These are phyloP conservation scores for Trichoderma oligosporum DNA, from an alignment of 2,329 filamentous ascomycete species.

Conservation along the genomic window DNA sequence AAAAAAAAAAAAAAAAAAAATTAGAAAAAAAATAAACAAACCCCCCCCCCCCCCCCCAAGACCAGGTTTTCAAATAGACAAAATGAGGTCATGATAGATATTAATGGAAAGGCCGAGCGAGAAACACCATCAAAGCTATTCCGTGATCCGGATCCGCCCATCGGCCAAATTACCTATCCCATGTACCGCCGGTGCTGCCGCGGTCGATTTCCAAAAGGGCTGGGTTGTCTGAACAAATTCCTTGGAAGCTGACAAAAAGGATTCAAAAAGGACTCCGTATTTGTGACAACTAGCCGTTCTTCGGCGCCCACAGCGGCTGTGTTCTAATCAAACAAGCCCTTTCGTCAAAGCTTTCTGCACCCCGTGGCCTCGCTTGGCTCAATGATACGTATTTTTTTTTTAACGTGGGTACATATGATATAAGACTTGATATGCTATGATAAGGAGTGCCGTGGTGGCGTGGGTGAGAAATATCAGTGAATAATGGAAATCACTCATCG, in stretches of 20 bases:
- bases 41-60: no score
- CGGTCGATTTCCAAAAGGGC: no score
- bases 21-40: neutral
- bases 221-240: no score
- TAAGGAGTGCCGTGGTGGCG: conserved; percentile 7
- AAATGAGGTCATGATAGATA: conserved; percentile 6
- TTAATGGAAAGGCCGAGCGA: conserved; percentile 6
- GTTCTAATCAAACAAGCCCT: neutral
- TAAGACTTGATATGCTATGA: conserved; percentile 8
- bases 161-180: conserved; percentile 4
- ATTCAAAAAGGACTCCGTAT: neutral
- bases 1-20: neutral
- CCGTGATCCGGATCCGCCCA: neutral
- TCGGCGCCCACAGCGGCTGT: neutral
- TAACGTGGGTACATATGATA: conserved; percentile 5
- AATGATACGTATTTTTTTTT: conserved; percentile 5
- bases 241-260: no score
- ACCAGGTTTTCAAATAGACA: neutral
- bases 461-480: conserved; percentile 4
- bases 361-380: conserved; percentile 10
- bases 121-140: neutral
- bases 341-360: neutral
- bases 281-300: neutral
- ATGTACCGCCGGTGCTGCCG: conserved; percentile 11
- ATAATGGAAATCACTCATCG: conserved; percentile 20